phyloP scores from a whole-genome alignment of 805 yeast genomes.

The Blastobotrys robertii region DNA sequence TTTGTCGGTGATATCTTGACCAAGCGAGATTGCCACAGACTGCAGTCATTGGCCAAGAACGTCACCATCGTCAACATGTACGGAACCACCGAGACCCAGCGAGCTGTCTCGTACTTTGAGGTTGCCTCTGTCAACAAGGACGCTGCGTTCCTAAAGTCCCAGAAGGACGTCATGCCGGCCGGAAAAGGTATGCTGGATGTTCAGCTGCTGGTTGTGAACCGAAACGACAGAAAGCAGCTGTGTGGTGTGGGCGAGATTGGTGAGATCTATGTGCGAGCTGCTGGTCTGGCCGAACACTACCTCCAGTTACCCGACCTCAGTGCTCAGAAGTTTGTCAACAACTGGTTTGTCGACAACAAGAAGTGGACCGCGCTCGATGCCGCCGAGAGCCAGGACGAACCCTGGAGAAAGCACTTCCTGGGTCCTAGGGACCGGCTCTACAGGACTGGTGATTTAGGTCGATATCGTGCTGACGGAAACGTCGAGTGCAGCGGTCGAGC shows the following conservation, averaged over 20 bases:
- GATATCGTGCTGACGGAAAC: conserved; percentile 94
- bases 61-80: conserved; percentile 93
- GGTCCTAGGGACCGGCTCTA: conserved; percentile 95
- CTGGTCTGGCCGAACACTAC: conserved; percentile 95
- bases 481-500: conserved; percentile 98
- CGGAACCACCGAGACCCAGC: conserved; percentile 98
- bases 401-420: conserved; percentile 74
- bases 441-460: conserved; percentile 95
- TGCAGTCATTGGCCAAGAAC: conserved; percentile 86
- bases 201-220: conserved; percentile 85
- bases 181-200: conserved; percentile 97
- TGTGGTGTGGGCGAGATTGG: conserved; percentile 99
- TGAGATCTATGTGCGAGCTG: conserved; percentile 97
- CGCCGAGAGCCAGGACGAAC: conserved; percentile 33
- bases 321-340: conserved; percentile 74
- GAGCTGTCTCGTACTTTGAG: conserved; percentile 92
- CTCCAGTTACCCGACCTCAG: conserved; percentile 85
- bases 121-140: conserved; percentile 65
- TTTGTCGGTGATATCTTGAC: conserved; percentile 97
- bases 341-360: conserved; percentile 74
- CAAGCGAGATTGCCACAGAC: conserved; percentile 89
- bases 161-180: conserved; percentile 96
- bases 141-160: conserved; percentile 63
- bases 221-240: conserved; percentile 76
- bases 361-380: conserved; percentile 51